Evolutionary conservation across 164 flowering plant genomes (phyloP), one percentile per base, ranked within the genome.

Genomic region (Tetrastigma voinierianum): DNA sequence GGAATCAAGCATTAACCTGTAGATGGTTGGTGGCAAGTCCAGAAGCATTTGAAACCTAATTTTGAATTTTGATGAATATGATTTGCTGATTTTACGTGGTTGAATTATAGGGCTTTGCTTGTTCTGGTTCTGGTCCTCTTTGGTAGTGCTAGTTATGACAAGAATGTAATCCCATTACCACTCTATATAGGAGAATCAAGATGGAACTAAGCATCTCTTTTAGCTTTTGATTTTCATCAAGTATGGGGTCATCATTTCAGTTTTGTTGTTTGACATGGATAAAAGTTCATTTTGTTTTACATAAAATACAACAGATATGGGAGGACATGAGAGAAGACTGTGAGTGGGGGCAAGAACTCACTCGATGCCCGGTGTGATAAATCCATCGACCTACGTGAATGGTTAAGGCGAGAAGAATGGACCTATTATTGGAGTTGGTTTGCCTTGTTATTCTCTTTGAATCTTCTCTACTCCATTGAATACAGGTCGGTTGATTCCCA

Each of bases 281-380:
- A 20, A 9, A 58, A 19, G 40, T 32, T 32, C 25, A 2, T 52
- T 23, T 5, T 68, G 8, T 51, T 51, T 44, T 21, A 18, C 18
- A 44, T 12, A 51, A 68, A 58, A 70, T 69, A 54, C 43, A 40
- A 73, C 85, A 93, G 97, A 72, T 91, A 48, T 91, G 96, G 97
- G 84, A 72, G 67, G 67, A 82, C 61, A 80, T 84, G 71, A 85
- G n/a, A 83, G 88, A 81, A 65, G 61, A 62, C 9, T 82, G 84
- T 45, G 87, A 88, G 40, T 80, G 74, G 59, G 98, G 93, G 19
- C 88, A 72, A 70, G 89, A 90, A 63, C 78, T 94, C n/a, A 53
- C 21, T 90, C 58, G 90, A 88, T 69, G 75, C 81, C n/a, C 3
- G 80, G 77, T 62, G 86, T 77, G 20, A 79, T 91, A 65, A 76